These are phyloP conservation scores for Fusarium sacchari DNA, from an alignment of 2,329 filamentous ascomycete genomes.

Conservation along the genomic window DNA sequence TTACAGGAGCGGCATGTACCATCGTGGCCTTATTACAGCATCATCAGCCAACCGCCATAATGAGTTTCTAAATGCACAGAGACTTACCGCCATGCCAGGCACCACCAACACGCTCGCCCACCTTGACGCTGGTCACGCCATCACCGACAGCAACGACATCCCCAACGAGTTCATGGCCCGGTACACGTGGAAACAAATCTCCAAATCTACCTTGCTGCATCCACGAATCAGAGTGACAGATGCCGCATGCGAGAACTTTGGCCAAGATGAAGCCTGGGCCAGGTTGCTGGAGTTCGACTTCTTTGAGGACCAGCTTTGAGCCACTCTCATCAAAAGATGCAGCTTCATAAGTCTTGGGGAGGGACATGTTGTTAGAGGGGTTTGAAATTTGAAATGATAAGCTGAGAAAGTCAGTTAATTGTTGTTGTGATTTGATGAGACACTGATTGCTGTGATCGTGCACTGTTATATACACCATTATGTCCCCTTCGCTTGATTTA, in stretches of 20 bases:
- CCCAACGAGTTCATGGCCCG: conserved; percentile 78
- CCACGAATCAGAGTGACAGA: conserved; percentile 72
- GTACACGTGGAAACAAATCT: conserved; percentile 67
- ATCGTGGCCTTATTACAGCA: conserved; percentile 60
- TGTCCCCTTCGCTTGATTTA: background rate
- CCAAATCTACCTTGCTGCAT: conserved; percentile 61
- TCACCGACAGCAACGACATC: conserved; percentile 69
- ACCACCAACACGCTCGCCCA: conserved; percentile 72
- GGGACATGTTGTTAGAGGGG: conserved; percentile 40
- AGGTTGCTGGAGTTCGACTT: conserved; percentile 67
- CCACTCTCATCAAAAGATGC: conserved; percentile 66
- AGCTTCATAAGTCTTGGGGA: conserved; percentile 74
- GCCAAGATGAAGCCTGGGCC: conserved; percentile 69
- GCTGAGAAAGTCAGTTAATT: background rate
- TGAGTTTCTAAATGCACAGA: fast-evolving
- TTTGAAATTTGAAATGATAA: background rate
- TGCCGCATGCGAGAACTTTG: conserved; percentile 76
- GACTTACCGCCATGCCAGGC: conserved; percentile 47
- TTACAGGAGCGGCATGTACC: conserved; percentile 69
- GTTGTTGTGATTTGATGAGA: background rate
- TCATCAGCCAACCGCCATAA: background rate
- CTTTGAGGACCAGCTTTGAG: conserved; percentile 64
- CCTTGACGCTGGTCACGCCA: conserved; percentile 64
- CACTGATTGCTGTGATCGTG: fast-evolving
- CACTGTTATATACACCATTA: background rate